These are phyloP conservation scores for Ascoidea rubescens DNA, from an alignment of 805 yeast genomes.

Conservation along the genomic window DNA sequence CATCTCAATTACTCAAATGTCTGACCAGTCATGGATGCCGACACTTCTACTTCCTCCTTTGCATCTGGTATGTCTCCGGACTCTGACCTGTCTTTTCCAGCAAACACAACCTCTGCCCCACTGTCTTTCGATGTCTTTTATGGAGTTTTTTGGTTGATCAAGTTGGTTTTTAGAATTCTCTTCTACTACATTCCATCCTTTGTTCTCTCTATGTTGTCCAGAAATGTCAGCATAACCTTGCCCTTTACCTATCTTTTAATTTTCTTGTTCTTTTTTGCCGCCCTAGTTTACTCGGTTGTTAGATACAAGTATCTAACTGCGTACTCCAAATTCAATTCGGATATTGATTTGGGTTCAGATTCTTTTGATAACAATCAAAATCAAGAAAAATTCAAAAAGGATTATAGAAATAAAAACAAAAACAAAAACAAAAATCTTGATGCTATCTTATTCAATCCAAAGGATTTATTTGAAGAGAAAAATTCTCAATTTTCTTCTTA, in stretches of 20 bases:
- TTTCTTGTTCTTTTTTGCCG: constrained; percentile 17
- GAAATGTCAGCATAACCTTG: constrained; percentile 34
- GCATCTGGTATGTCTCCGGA: too few relatives aligned
- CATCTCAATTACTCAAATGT: too few relatives aligned
- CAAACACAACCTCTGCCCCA: too few relatives aligned
- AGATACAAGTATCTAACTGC: constrained; percentile 50
- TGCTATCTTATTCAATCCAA: too few relatives aligned
- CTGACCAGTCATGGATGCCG: too few relatives aligned
- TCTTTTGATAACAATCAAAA: constrained; percentile 14
- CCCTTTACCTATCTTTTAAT: constrained; percentile 33
- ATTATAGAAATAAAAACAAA: too few relatives aligned
- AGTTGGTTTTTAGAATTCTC: neutral
- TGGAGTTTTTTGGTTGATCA: neutral
- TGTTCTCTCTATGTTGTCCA: constrained; percentile 22
- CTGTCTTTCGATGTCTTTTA: too few relatives aligned
- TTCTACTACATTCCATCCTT: constrained; percentile 15
- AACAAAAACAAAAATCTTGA: too few relatives aligned
- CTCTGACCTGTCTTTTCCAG: too few relatives aligned
- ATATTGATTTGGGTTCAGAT: constrained; percentile 31
- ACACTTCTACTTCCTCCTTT: too few relatives aligned
- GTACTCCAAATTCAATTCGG: constrained; percentile 35
- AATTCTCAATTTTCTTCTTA: constrained; percentile 45
- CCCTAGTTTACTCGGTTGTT: constrained; percentile 30
- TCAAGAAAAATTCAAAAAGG: constrained; percentile 1
- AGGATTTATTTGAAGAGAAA: constrained; percentile 15